Conservation (phyloP, 495 filamentous ascomycete species). For the Elasticomyces elasticus region DNA sequence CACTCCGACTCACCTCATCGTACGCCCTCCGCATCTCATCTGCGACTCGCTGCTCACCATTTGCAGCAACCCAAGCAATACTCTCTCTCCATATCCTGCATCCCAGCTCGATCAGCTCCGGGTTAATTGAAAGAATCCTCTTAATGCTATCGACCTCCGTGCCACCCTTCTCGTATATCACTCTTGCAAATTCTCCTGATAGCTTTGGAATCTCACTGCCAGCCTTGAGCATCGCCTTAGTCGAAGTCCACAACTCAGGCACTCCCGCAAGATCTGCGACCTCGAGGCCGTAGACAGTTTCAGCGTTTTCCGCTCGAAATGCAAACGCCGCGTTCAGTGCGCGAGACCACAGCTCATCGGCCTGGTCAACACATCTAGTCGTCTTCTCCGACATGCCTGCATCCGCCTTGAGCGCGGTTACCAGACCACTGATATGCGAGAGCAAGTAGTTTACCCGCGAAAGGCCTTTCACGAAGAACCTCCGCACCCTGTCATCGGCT, state of each 20-base stretch:
- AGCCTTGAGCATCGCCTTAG: constrained; percentile 47
- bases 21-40: constrained; percentile 40
- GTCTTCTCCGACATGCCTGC: constrained; percentile 23
- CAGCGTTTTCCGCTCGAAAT: constrained; percentile 59
- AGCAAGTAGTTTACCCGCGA: constrained; percentile 35
- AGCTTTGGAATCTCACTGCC: constrained; percentile 44
- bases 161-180: constrained; percentile 21
- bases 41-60: constrained; percentile 38
- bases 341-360: constrained; percentile 64
- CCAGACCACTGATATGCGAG: constrained; percentile 61
- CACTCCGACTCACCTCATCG: too few relatives aligned
- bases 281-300: constrained; percentile 59
- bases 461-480: constrained; percentile 74
- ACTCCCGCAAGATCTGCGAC: constrained; percentile 48
- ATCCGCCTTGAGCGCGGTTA: constrained; percentile 55
- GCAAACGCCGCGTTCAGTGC: constrained; percentile 61
- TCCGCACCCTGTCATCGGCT: constrained; percentile 60
- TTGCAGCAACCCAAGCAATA: constrained; percentile 46
- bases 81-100: constrained; percentile 55
- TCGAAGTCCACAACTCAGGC: constrained; percentile 74
- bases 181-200: constrained; percentile 24
- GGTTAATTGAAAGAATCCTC: constrained; percentile 46
- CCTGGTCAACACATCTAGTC: constrained; percentile 42
- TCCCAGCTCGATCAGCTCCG: constrained; percentile 45
- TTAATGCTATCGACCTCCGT: constrained; percentile 35